These are phyloP conservation scores for Vitis cinerea DNA, from an alignment of 164 flowering plant species.

Conservation along the genomic window DNA sequence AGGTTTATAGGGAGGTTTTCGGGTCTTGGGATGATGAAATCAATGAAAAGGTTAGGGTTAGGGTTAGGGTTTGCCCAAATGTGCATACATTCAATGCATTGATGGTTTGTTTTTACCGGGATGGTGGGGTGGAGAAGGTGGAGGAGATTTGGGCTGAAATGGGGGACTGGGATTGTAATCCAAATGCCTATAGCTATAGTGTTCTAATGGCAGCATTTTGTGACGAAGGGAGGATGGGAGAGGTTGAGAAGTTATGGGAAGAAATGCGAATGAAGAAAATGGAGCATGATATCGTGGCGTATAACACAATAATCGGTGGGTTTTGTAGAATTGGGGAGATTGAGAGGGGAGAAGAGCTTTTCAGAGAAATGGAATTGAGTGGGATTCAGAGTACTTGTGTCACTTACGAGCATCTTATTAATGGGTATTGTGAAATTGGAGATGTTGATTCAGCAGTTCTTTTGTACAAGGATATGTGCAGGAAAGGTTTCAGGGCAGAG, in stretches of 20 bases:
- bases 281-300: constrained; percentile 58
- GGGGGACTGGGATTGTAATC: constrained; percentile 31
- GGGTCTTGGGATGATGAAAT: constrained; percentile 25
- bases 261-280: constrained; percentile 52
- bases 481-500: constrained; percentile 52
- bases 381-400: constrained; percentile 50
- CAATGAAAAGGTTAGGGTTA: constrained; percentile 13
- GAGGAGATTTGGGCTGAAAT: constrained; percentile 61
- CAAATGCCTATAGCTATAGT: constrained; percentile 60
- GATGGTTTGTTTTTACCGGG: constrained; percentile 56
- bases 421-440: constrained; percentile 60
- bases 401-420: constrained; percentile 69
- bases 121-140: constrained; percentile 42
- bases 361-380: constrained; percentile 57
- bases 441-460: constrained; percentile 55
- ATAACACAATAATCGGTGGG: constrained; percentile 70
- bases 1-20: constrained; percentile 50
- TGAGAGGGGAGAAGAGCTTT: constrained; percentile 55
- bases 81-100: constrained; percentile 61
- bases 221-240: constrained; percentile 50
- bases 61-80: constrained; percentile 41
- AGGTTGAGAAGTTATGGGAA: constrained; percentile 62
- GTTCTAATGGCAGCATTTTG: constrained; percentile 59
- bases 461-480: constrained; percentile 57
- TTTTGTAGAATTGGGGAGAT: constrained; percentile 52